These are phyloP conservation scores for Fusarium sulawesiense DNA, from an alignment of 2,329 filamentous ascomycete genomes.

Conservation along the genomic window DNA sequence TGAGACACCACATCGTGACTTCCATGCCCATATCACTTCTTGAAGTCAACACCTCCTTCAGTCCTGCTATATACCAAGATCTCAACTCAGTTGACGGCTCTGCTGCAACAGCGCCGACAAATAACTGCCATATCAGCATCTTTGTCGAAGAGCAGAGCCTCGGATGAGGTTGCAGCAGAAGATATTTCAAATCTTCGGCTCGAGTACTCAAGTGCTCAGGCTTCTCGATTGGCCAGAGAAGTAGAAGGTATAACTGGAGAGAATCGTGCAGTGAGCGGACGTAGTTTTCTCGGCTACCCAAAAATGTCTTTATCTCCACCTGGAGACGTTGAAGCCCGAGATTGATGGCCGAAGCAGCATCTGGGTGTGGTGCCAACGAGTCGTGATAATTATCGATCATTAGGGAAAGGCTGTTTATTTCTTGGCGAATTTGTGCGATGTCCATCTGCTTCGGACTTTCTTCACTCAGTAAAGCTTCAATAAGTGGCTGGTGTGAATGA, in stretches of 20 bases:
- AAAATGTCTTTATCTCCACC: constrained; percentile 7
- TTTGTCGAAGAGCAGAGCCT: constrained; percentile 35
- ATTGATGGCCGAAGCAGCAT: background rate
- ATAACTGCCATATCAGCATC: constrained; percentile 37
- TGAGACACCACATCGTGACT: background rate
- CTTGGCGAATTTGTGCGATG: constrained; percentile 3
- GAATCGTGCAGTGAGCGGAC: constrained; percentile 23
- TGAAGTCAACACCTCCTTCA: constrained; percentile 6
- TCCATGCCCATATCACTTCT: background rate
- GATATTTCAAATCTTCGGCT: constrained; percentile 14
- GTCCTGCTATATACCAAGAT: constrained; percentile 9
- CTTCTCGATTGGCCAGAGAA: constrained; percentile 17
- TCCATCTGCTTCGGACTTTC: background rate
- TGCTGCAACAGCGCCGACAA: constrained; percentile 33
- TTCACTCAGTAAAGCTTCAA: constrained; percentile 23
- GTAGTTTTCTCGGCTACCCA: constrained; percentile 16
- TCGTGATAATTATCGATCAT: background rate
- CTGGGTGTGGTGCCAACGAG: fast-evolving
- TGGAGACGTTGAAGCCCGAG: constrained; percentile 14
- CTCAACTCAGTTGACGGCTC: background rate
- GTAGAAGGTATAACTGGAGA: constrained; percentile 12
- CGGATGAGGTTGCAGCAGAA: constrained; percentile 12
- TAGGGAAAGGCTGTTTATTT: background rate
- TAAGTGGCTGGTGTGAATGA: constrained; percentile 19
- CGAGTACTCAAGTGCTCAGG: background rate